Percentiles rank a stretch among this genome's conserved stretches.
Conservation (phyloP, 257 asterid genomes). For the Oldenlandia corymbosa region DNA sequence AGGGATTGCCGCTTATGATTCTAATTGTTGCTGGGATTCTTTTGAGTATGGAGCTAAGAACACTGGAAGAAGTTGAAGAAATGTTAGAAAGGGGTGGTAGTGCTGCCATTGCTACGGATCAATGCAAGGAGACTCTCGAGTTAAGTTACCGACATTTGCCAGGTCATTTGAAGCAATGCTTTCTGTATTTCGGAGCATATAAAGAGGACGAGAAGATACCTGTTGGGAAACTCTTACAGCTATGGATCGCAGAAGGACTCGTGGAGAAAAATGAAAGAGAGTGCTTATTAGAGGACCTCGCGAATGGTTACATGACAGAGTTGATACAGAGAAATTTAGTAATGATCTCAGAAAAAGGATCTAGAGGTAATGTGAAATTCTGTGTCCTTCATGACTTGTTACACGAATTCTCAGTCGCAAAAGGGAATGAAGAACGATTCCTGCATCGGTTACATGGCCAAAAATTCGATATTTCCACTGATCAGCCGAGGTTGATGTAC, state of each 20-base stretch:
- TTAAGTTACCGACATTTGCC: conserved; percentile 2
- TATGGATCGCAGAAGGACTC: conserved; percentile 6
- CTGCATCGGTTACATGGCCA: background rate
- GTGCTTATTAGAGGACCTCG: conserved; percentile 1
- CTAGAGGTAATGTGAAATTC: background rate
- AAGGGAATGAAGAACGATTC: background rate
- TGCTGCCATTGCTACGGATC: background rate
- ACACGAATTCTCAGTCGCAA: background rate
- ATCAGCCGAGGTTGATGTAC: background rate
- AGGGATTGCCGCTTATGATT: background rate
- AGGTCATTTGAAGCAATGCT: background rate
- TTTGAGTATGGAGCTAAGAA: background rate
- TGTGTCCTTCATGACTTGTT: background rate
- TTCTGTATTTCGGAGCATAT: background rate
- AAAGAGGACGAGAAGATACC: background rate
- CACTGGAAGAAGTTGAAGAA: background rate
- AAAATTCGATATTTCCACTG: background rate
- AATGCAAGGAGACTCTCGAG: background rate
- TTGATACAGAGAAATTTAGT: background rate
- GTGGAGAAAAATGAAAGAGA: background rate
- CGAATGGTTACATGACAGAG: background rate
- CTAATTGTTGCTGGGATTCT: conserved; percentile 1
- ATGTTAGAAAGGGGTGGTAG: background rate
- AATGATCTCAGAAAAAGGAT: background rate
- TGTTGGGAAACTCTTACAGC: background rate